Percentiles rank a stretch among this genome's conserved stretches.
These are phyloP conservation scores for Venturiaceae sp. DNA, from an alignment of 2,329 filamentous ascomycete species.

Conservation along the genomic window DNA sequence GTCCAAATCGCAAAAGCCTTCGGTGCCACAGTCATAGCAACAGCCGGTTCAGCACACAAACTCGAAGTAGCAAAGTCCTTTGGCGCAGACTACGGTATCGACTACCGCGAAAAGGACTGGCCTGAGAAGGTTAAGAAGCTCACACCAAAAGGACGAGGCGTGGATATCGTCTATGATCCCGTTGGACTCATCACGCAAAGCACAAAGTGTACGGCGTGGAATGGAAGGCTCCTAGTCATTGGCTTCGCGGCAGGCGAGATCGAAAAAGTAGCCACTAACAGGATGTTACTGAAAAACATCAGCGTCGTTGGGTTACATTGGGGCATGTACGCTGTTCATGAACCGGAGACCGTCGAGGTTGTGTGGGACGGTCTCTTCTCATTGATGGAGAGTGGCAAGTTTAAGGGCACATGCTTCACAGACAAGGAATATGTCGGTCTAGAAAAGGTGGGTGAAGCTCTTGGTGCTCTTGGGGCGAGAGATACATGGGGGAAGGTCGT, in stretches of 20 bases:
- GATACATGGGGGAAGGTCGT: conserved; percentile 97
- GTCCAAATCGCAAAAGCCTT: conserved; percentile 91
- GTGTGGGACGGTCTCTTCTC: conserved; percentile 80
- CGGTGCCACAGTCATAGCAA: conserved; percentile 87
- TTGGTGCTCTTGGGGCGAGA: conserved; percentile 67
- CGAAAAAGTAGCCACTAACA: conserved; percentile 87
- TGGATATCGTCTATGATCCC: conserved; percentile 92
- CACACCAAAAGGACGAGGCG: conserved; percentile 61
- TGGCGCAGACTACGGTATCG: conserved; percentile 74
- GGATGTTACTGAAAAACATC: conserved; percentile 89
- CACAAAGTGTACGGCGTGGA: conserved; percentile 90
- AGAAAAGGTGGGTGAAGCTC: conserved; percentile 65
- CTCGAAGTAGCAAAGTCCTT: conserved; percentile 67
- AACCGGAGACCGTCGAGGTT: conserved; percentile 56
- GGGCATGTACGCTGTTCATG: conserved; percentile 70
- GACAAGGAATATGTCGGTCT: conserved; percentile 77
- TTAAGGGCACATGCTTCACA: conserved; percentile 71
- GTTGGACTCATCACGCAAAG: conserved; percentile 82
- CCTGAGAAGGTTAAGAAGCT: conserved; percentile 64
- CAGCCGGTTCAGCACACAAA: conserved; percentile 73
- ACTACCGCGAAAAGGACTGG: conserved; percentile 60
- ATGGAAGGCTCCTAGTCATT: conserved; percentile 76
- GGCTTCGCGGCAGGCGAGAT: conserved; percentile 82
- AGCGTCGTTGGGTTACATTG: conserved; percentile 83
- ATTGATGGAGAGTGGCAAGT: conserved; percentile 68